Evolutionary conservation across 2,329 filamentous ascomycete species (phyloP), one percentile per base, ranked within the genome.

Genomic region (Fusarium sp.): DNA sequence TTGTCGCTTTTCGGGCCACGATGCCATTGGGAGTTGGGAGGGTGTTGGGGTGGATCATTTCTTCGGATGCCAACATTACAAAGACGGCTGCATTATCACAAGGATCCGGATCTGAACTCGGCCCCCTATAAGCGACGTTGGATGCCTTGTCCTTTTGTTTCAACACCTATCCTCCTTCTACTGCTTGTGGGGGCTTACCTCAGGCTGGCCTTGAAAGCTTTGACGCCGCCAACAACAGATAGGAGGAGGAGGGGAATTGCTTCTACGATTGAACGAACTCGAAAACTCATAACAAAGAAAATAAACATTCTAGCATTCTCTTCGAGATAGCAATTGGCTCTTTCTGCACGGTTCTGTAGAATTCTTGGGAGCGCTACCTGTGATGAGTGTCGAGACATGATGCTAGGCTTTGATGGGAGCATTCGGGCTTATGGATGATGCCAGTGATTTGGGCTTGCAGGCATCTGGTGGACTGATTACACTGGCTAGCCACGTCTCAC

Each of bases 131-230:
- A 51, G 49, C 61, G 38, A 52, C 65, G 65, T 66, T 68, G 65
- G 57, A 68, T 69, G 66, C 48, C 53, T 49, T 52, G 51, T 65
- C 49, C 37, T 59, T 35, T 59, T 65, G 53, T 54, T 70, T 61
- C 55, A 39, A 65, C 39, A 32, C 49, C 51, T 67, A 53, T 47
- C 59, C 61, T 39, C 51, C 53, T 49, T 65, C 57, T 65, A 48
- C 53, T 58, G 57, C 35, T 65, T 41, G 25, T 48, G 60, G 38
- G 23, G 61, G 47, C 56, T 56, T 48, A 54, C 55, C 52, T 71
- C 66, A 58, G 65, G 65, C 69, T 55, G 69, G 69, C 57, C 68
- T 71, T 61, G 61, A 57, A 63, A 55, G 63, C 65, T 67, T 59
- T 63, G 61, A 55, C 53, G 53, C 61, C 53, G 55, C 57, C 59